Evolutionary conservation across 768 basidiomycete genomes (phyloP).

Genomic region (Tulasnella sp.): DNA sequence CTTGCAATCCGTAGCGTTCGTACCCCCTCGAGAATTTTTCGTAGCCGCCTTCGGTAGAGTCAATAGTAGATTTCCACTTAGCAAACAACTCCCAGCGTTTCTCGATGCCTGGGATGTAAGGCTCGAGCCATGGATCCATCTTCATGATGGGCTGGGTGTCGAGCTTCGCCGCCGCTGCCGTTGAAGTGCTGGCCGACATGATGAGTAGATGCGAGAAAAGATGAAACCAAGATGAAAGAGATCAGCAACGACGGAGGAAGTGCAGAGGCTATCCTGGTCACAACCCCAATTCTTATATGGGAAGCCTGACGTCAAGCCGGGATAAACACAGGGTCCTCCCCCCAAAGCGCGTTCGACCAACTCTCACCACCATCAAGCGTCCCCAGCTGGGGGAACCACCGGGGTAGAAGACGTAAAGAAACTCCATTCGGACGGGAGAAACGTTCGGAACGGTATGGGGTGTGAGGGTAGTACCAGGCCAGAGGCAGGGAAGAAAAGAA

Average conservation of each 20-base stretch:
- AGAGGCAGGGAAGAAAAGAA: neutral
- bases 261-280: constrained; percentile 9
- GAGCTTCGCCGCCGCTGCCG: constrained; percentile 33
- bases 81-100: constrained; percentile 64
- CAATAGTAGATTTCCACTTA: constrained; percentile 72
- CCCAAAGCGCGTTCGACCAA: constrained; percentile 4
- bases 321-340: constrained; percentile 9
- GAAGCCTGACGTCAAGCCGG: constrained; percentile 7
- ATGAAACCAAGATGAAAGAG: neutral
- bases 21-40: constrained; percentile 78
- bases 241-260: neutral
- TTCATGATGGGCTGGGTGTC: constrained; percentile 55
- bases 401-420: constrained; percentile 11
- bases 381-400: neutral
- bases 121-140: constrained; percentile 69
- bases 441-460: neutral
- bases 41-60: constrained; percentile 76
- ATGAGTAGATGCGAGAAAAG: neutral
- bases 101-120: constrained; percentile 64
- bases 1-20: constrained; percentile 71
- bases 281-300: constrained; percentile 8
- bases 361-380: neutral
- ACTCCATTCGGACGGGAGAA: constrained; percentile 2
- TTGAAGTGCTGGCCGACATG: constrained; percentile 9
- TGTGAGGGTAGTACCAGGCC: neutral